These are phyloP conservation scores for Ophiostoma montium DNA, from an alignment of 2,329 filamentous ascomycete species.

Conservation along the genomic window DNA sequence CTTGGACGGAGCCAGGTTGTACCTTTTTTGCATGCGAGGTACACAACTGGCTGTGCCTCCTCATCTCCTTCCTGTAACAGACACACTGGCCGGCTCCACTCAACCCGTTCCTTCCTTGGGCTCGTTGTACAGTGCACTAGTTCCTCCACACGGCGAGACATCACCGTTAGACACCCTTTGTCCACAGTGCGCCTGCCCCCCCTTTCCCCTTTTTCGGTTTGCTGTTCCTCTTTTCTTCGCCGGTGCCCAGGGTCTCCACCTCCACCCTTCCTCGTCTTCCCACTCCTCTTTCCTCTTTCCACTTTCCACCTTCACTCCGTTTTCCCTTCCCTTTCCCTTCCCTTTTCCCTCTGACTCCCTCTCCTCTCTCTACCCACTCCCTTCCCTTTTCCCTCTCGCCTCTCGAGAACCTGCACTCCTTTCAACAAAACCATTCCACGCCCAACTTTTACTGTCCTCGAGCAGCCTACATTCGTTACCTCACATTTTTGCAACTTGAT, in stretches of 20 bases:
- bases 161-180: neutral
- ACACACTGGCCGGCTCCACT: too few relatives aligned
- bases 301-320: neutral
- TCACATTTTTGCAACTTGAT: neutral
- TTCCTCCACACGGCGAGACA: too few relatives aligned
- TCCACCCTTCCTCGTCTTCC: slow-evolving; percentile 3
- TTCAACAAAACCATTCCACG: slow-evolving; percentile 3
- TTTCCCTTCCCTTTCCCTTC: neutral
- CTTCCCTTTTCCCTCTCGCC: neutral
- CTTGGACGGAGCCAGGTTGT: too few relatives aligned
- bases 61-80: too few relatives aligned
- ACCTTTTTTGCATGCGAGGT: too few relatives aligned
- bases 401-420: slow-evolving; percentile 5
- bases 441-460: slow-evolving; percentile 1
- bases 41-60: too few relatives aligned
- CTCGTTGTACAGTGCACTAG: too few relatives aligned
- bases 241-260: neutral
- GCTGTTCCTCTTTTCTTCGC: neutral
- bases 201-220: neutral
- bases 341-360: slow-evolving; percentile 2
- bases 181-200: neutral
- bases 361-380: neutral
- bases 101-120: too few relatives aligned
- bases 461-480: slow-evolving; percentile 5
- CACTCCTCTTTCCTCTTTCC: neutral